Evolutionary conservation across 2,329 filamentous ascomycete species (phyloP), one percentile per base, ranked within the genome.

Genomic region (Exophiala spinifera): DNA sequence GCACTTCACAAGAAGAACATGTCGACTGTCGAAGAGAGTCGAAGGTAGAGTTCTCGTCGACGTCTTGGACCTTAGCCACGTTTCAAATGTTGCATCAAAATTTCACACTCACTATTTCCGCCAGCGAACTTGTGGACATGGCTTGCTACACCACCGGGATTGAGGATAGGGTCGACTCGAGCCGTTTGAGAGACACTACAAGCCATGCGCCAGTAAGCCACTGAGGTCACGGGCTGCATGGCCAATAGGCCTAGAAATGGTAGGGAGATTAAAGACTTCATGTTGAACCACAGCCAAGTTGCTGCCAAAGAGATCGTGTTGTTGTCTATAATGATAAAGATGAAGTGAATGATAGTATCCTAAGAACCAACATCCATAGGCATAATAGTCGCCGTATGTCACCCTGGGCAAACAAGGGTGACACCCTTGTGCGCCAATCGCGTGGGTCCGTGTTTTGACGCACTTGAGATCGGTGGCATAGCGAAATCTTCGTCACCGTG

Each of bases 161-260:
- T 78, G 51, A 94, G 78, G 49, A 96, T 77, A 19, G 89, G 90
- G 67, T 96, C 90, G 33, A 56, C 37, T 15, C 60, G 56, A 48
- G 84, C 87, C 67, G 61, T 84, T 87, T 63, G 84, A 76, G 46
- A 80, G 79, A 56, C 83, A 83, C 63, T 82, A 72, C 90, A 96
- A 64, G 89, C 87, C 81, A 95, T 88, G 67, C 91, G 89, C 89
- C 89, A 96, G 72, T 95, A 96, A 56, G 87, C 91, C 17, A 49
- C 21, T 15, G 57, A 51, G 19, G 55, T 31, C 15, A 36, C 28
- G 14, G 55, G 48, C 8, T 57, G 55, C 36, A 60, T 34, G 28
- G 46, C 46, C 33, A 57, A 37, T 3, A 56, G 46, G 51, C 54
- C 57, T 13, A 53, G 15, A 10, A 46, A 45, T 14, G 36, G 15